Percentiles rank a stretch among this genome's conserved stretches.
phyloP scores from a whole-genome alignment of 1,139 yeast genomes.

The Saccharomyces hybrid region DNA sequence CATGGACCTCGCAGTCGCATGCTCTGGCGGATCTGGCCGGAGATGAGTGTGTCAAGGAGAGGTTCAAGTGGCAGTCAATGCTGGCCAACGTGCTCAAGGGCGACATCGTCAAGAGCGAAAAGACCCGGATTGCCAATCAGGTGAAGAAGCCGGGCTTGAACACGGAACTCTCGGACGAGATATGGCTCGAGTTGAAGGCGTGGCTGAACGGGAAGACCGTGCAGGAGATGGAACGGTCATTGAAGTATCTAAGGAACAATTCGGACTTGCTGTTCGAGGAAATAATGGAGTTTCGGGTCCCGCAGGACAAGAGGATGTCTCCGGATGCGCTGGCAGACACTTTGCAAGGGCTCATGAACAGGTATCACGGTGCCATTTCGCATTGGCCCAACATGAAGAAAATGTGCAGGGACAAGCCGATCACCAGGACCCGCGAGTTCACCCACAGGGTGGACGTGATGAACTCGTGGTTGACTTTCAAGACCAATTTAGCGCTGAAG shows the following conservation, averaged over 20 bases:
- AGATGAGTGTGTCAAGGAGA: conserved; percentile 43
- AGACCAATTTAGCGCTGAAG: conserved; percentile 58
- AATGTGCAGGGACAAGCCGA: conserved; percentile 69
- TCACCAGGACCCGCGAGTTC: conserved; percentile 57
- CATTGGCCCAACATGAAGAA: conserved; percentile 73
- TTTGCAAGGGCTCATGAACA: conserved; percentile 39
- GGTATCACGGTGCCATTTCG: conserved; percentile 60
- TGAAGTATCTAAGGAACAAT: conserved; percentile 61
- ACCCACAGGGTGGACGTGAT: conserved; percentile 63
- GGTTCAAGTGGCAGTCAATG: conserved; percentile 94
- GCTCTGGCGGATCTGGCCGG: not conserved
- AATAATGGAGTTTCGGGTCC: conserved; percentile 37
- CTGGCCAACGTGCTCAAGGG: conserved; percentile 81
- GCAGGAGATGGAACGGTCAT: conserved; percentile 64
- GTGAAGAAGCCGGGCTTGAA: conserved; percentile 35
- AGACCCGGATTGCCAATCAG: conserved; percentile 57
- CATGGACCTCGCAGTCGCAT: not conserved
- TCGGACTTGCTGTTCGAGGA: conserved; percentile 68
- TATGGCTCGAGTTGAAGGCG: conserved; percentile 69
- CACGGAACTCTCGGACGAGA: conserved; percentile 59
- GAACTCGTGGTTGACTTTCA: conserved; percentile 72
- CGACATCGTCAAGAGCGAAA: conserved; percentile 83
- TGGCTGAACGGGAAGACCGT: conserved; percentile 70
- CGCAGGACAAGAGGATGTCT: not conserved
- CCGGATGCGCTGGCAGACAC: not conserved